A percentile compares a stretch with the other conserved stretches of the same genome.
Conservation (phyloP, 1,284 basidiomycete genomes). For the Clitocybe nebularis region DNA sequence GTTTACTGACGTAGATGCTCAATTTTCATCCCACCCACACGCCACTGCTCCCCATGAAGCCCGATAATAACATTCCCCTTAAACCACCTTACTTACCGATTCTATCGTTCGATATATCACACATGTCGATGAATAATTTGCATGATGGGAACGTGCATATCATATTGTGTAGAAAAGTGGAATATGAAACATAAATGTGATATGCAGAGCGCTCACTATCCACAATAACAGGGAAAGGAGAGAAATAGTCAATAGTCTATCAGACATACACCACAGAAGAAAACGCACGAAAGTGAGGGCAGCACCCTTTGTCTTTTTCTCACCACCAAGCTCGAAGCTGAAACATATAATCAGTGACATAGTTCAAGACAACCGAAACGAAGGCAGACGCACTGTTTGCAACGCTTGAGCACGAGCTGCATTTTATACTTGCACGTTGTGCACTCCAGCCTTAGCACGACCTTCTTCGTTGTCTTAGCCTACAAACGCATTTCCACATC, state of each 20-base stretch:
- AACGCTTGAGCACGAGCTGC: conserved; percentile 94
- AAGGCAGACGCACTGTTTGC: conserved; percentile 82
- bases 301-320: conserved; percentile 99
- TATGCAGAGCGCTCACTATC: conserved; percentile 30
- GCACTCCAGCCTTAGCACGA: conserved; percentile 96
- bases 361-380: not conserved
- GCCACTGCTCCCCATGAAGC: too few species aligned
- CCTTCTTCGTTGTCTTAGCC: conserved; percentile 99
- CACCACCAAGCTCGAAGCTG: conserved; percentile 98
- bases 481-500: conserved; percentile 31
- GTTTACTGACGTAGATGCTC: too few species aligned
- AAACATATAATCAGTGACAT: conserved; percentile 1
- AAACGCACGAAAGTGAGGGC: conserved; percentile 84
- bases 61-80: too few species aligned
- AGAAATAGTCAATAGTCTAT: too few species aligned
- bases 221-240: too few species aligned
- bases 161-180: conserved; percentile 27
- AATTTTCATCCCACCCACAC: too few species aligned
- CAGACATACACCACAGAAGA: too few species aligned
- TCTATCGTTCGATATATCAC: not conserved
- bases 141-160: conserved; percentile 16
- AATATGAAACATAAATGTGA: conserved; percentile 23
- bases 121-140: not conserved
- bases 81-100: too few species aligned
- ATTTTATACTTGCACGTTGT: conserved; percentile 99